Evolutionary conservation across 345 rosid species (phyloP), one percentile per base, ranked within the genome.

Genomic region (Ceriops tagal): DNA sequence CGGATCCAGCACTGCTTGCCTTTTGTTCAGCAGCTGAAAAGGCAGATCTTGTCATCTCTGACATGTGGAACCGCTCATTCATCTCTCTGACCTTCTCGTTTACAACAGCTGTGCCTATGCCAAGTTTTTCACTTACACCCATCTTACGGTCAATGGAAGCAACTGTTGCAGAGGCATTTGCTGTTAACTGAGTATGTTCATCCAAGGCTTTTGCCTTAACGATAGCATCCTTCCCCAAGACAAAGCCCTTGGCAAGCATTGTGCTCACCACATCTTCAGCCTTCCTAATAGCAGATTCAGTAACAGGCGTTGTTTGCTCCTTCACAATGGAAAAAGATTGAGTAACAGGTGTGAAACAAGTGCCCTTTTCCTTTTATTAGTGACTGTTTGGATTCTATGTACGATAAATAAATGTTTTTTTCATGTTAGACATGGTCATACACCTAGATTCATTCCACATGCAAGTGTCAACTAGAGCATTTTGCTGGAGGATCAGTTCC

Each of bases 251-350:
- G 18, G 88, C 86, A 26, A 86, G 79, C 90, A 84, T 80, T 30
- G 73, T 76, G 75, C 85, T 86, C n/a, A 86, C 83, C 61, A 82
- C 75, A 30, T 84, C 86, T 76, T 82, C 88, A 39, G 86, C 88
- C 81, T 72, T 86, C 64, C 49, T 68, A n/a, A 79, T 73, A 8
- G 73, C 71, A 47, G 80, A 67, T 51, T 37, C 74, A 19, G 72
- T 46, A 24, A 2, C 31, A 4, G 59, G 30, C 24, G 31, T 4
- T 26, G 24, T 24, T 56, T 56, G 59, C 16, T 56, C 59, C 59
- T 56, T 24, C 31, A 56, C 19, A 43, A 43, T 43, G 19, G 49
- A 24, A 10, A 26, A 24, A 10, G 22, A 34, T 34, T 7, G 1
- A 9, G 19, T 1, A 55, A 22, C 4, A n/a, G 8, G 27, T 21